Base-by-base conservation (phyloP, 345 rosid genomes). In the Eucalyptus pauciflora region DNA sequence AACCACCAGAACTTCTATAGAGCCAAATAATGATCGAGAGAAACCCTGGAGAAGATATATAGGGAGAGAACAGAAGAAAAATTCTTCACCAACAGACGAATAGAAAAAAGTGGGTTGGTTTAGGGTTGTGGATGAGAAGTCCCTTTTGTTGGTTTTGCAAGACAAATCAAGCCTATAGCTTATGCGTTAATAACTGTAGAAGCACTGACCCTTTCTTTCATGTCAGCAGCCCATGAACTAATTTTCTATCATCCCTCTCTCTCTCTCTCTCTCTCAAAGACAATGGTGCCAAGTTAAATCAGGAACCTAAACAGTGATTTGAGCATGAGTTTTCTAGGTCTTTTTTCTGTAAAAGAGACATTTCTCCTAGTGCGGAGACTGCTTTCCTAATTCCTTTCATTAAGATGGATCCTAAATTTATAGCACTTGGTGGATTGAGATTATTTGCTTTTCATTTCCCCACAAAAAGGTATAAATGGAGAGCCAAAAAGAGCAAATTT, bases 121-220 rank as follows among this genome's bases (percentile, higher is more conserved):
- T 94, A 92, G 92, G 94, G 96, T 93, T 93, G 89, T 91, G 92
- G 97, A 93, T 94, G 94, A 89, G 79, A 90, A 93, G 97, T 95
- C 97, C 92, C 97, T 95, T 94, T 95, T 93, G 94, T 94, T 94
- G 94, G 91, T 92, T 95, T 93, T 91, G 91, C 96, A 95, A 95
- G 97, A 93, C 95, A 93, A 88, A 90, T 90, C 87, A 91, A 88
- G 88, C 90, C 91, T 62, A 41, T 64, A n/a, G 86, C 71, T 49
- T 56, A 90, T 92, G 91, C 91, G 64, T 76, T 76, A 22, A 20
- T 76, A 41, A 41, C 85, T 76, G 85, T 76, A 93, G 90, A 88
- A 79, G 87, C 91, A 90, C 89, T 90, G 90, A 93, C 89, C 91
- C 90, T 90, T 92, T 91, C 92, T 89, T 90, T 45, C 86, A 54